Percentiles rank a stretch among this genome's conserved stretches.
Evolutionary conservation across 257 asterid genomes (phyloP).

Genomic region (Fraxinus americana): DNA sequence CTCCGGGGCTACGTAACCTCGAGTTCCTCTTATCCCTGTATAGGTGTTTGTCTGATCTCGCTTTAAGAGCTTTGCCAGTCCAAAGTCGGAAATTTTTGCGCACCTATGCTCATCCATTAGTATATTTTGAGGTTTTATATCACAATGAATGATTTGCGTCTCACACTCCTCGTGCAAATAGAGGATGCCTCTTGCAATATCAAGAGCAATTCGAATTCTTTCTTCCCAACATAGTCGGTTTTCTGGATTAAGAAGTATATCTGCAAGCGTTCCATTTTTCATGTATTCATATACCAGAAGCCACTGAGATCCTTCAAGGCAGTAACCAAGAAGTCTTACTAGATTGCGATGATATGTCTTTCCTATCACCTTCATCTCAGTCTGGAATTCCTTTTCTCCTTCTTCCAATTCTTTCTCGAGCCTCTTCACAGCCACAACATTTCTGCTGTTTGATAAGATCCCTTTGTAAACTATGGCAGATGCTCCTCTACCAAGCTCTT

Average conservation of each 20-base stretch:
- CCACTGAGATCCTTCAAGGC: slow-evolving; percentile 45
- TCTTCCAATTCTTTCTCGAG: slow-evolving; percentile 36
- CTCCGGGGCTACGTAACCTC: slow-evolving; percentile 58
- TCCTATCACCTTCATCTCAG: slow-evolving; percentile 49
- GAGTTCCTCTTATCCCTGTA: slow-evolving; percentile 52
- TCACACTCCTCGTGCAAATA: slow-evolving; percentile 65
- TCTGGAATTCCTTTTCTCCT: slow-evolving; percentile 52
- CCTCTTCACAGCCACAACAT: slow-evolving; percentile 47
- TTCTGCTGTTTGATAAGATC: slow-evolving; percentile 17
- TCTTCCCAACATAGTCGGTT: slow-evolving; percentile 39
- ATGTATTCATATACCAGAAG: slow-evolving; percentile 54
- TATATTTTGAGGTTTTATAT: slow-evolving; percentile 64
- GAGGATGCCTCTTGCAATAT: slow-evolving; percentile 52
- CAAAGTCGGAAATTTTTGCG: slow-evolving; percentile 58
- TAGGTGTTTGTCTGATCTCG: slow-evolving; percentile 49
- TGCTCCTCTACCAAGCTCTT: slow-evolving; percentile 53
- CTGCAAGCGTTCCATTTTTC: slow-evolving; percentile 54
- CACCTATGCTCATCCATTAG: slow-evolving; percentile 46
- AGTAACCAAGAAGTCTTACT: slow-evolving; percentile 53
- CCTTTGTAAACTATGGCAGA: slow-evolving; percentile 57
- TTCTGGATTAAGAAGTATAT: slow-evolving; percentile 28
- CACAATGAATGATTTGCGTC: slow-evolving; percentile 60
- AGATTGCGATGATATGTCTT: slow-evolving; percentile 56
- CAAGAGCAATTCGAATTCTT: slow-evolving; percentile 34
- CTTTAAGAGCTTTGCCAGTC: slow-evolving; percentile 59